phyloP scores from a whole-genome alignment of 805 yeast species.

The Cyberlindnera samutprakarnensis region DNA sequence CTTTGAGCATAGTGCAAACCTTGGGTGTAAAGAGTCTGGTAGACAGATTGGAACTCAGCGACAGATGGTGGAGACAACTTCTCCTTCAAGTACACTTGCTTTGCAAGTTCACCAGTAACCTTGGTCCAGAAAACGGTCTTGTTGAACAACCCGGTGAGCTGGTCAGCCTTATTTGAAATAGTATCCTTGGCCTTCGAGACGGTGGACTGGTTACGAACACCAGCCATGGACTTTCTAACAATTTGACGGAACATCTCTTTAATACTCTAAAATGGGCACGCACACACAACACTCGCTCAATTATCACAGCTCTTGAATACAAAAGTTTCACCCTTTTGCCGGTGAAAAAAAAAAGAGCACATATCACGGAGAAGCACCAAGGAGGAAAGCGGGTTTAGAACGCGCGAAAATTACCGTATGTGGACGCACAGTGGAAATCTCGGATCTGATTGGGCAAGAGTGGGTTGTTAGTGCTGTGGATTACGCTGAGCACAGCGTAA shows the following conservation, averaged over 20 bases:
- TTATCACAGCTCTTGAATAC: too few species aligned
- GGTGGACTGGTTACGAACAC: conserved; percentile 25
- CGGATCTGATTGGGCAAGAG: conserved; percentile 1
- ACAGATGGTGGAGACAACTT: conserved; percentile 86
- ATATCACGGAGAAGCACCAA: too few species aligned
- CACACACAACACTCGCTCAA: too few species aligned
- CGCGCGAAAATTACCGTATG: conserved; percentile 3
- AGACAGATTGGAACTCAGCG: conserved; percentile 70
- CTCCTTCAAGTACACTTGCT: conserved; percentile 78
- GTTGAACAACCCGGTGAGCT: conserved; percentile 35
- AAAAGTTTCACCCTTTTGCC: too few species aligned
- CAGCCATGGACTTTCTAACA: conserved; percentile 19
- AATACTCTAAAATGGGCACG: too few species aligned
- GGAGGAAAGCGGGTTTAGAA: too few species aligned
- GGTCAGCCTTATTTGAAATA: conserved; percentile 24
- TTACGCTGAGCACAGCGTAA: not conserved
- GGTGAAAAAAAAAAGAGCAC: conserved; percentile 1
- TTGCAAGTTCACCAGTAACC: conserved; percentile 42
- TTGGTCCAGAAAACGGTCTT: conserved; percentile 73
- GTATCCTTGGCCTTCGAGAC: conserved; percentile 31
- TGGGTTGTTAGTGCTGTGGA: not conserved
- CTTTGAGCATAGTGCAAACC: conserved; percentile 38
- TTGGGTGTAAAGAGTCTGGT: conserved; percentile 44
- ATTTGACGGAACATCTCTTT: conserved; percentile 18
- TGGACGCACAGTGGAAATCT: not conserved